phyloP scores from a whole-genome alignment of 78 protist species.

The Anaeramoeba flamelloides region DNA sequence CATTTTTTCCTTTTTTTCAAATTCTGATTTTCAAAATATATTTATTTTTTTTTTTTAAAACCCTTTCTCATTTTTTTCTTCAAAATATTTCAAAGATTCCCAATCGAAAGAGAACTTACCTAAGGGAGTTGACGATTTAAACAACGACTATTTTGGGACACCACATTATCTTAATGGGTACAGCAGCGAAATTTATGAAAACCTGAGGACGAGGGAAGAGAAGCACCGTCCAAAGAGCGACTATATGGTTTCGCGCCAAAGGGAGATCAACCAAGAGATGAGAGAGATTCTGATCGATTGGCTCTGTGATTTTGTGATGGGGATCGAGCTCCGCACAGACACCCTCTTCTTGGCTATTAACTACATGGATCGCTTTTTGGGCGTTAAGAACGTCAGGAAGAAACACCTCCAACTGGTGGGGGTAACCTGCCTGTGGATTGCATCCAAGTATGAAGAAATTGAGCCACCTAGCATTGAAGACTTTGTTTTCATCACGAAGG shows the following conservation, averaged over 20 bases:
- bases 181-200: not conserved
- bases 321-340: not conserved
- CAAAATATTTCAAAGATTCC: too few species aligned
- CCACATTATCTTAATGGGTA: too few species aligned
- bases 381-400: not conserved
- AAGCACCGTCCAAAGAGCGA: not conserved
- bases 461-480: not conserved
- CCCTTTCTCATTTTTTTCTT: too few species aligned
- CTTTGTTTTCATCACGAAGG: not conserved
- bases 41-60: too few species aligned
- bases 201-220: not conserved
- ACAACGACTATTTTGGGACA: too few species aligned
- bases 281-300: not conserved
- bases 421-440: not conserved
- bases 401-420: not conserved
- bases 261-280: not conserved
- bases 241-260: not conserved
- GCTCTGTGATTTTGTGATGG: not conserved
- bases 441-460: not conserved
- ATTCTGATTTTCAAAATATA: too few species aligned
- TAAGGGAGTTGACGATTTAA: too few species aligned
- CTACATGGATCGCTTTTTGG: not conserved
- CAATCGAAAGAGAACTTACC: too few species aligned
- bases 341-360: not conserved
- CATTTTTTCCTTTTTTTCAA: too few species aligned